Base-by-base conservation (phyloP, 176 grass and related monocot genomes). In the Juncus effusus region DNA sequence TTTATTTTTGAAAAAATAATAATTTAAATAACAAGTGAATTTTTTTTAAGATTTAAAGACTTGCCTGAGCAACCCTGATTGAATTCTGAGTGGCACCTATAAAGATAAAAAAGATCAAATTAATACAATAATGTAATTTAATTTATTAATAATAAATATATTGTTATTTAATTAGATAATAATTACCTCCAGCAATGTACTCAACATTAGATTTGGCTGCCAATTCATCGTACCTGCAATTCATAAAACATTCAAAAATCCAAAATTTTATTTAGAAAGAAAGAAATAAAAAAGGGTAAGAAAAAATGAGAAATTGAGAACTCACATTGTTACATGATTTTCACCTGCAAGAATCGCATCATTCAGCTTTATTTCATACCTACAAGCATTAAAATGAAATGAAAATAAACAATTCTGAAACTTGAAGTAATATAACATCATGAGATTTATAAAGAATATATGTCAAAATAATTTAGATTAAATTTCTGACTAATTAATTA, bases 41-140 rank as follows among this genome's bases (percentile, higher is more conserved):
- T 45, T 59, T 40, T 51, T 45, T 35, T 15, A 52, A 63, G 42
- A 16, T 50, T 71, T 59, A 10, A 53, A 64, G 69, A 47, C 78
- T 81, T 90, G 89, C 94, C 80, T 99, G 94, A 16, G 89, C 94
- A 80, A 99, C 94, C 76, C 89, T 99, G 53, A 99, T 99, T 40
- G 88, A 70, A 82, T 99, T 99, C 61, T 99, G 94, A 45, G 94
- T 93, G 72, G 94, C 85, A 74, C 94, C 94, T 99, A 72, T 57
- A 67, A 70, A 40, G 61, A 80, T 16, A 37, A 70, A 74, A 58
- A 78, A 51, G 1, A 86, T 62, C 35, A 54, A 6, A 9, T 54
- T 77, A 19, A 61, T 38, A 69, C 5, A 57, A 42, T 16, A 10
- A 71, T 9, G 51, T 71, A 28, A 78, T 47, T 60, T 58, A 45